Evolutionary conservation across 192 early-diverging fungal genomes (phyloP), one percentile per base, ranked within the genome.

Genomic region (Dissophora ornata): DNA sequence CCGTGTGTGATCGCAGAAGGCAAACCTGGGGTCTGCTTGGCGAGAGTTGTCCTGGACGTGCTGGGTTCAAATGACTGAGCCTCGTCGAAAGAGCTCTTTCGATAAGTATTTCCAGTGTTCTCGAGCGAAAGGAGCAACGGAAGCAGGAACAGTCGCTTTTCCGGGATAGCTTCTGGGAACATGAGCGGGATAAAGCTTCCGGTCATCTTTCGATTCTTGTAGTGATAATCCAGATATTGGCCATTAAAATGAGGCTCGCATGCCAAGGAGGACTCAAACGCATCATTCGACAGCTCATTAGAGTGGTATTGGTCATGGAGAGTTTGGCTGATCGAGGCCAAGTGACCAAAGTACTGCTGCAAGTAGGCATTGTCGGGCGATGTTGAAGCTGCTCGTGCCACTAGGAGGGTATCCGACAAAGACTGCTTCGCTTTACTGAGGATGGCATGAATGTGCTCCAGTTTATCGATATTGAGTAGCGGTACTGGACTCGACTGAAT

Each of bases 221-320:
- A 71, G 40, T 81, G 70, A 34, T 75, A 66, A 42, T 81, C 79
- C 21, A 81, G 62, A 50, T 81, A 81, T 30, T 81, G 79, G 28
- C 79, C 79, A 45, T 75, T 71, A 40, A 81, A 59, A 45, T 64
- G 60, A 2, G 79, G 79, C 47, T 81, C 79, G 38, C 79, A 81
- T 8, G 52, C 64, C 40, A 81, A 56, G 1, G 80, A 81, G 6
- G 80, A 81, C 36, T 77, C 80, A 26, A 81, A 81, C 6, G 69
- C 69, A 45, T 73, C 61, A 34, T 58, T 73, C 8, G 69, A 73
- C 21, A 73, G 61, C 30, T 64, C 69, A 19, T 52, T 81, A 36
- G 67, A 62, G 32, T 52, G 71, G 9, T 67, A 77, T 26, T 66
- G 73, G 40, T 65, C 67, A 18, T 56, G 64, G 13, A 68, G 55